These are phyloP conservation scores for Globisporangium splendens DNA, from an alignment of 352 stramenopile genomes.

Conservation along the genomic window DNA sequence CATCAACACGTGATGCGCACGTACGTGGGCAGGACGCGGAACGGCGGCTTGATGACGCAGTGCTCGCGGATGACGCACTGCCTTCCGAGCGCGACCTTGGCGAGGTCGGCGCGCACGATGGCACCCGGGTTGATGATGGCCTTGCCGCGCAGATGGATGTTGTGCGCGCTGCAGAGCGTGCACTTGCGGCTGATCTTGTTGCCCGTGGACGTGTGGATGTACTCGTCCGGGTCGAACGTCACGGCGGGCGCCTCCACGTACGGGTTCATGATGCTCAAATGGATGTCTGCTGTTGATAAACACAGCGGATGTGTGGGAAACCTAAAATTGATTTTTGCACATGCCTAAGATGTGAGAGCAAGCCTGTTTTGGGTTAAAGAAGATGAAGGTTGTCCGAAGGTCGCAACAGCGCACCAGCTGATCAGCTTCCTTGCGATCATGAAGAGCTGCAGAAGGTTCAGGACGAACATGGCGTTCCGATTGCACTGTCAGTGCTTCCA, in stretches of 20 bases:
- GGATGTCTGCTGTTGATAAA: too few species aligned
- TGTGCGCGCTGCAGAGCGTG: conserved; percentile 58
- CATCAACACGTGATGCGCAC: neutral
- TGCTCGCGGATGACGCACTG: conserved; percentile 72
- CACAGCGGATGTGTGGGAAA: neutral
- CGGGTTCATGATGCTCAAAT: conserved; percentile 40
- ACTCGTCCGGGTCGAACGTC: conserved; percentile 49
- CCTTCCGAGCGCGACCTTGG: conserved; percentile 78
- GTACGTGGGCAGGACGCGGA: conserved; percentile 59
- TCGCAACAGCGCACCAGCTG: neutral
- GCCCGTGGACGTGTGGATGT: conserved; percentile 66
- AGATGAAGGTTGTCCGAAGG: neutral
- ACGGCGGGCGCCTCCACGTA: conserved; percentile 47
- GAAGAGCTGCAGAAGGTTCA: neutral
- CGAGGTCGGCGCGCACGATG: conserved; percentile 79
- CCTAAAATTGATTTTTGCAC: neutral
- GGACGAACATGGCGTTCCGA: neutral
- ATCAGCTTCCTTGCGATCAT: neutral
- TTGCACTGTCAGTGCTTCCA: neutral
- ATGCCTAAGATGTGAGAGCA: neutral
- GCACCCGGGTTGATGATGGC: conserved; percentile 69
- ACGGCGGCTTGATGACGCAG: conserved; percentile 72
- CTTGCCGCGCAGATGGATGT: conserved; percentile 77
- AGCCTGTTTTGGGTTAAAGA: neutral
- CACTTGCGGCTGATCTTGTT: conserved; percentile 73